Evolutionary conservation across 768 basidiomycete genomes (phyloP), one percentile per base, ranked within the genome.

Genomic region (Psilocybe subaeruginosa): DNA sequence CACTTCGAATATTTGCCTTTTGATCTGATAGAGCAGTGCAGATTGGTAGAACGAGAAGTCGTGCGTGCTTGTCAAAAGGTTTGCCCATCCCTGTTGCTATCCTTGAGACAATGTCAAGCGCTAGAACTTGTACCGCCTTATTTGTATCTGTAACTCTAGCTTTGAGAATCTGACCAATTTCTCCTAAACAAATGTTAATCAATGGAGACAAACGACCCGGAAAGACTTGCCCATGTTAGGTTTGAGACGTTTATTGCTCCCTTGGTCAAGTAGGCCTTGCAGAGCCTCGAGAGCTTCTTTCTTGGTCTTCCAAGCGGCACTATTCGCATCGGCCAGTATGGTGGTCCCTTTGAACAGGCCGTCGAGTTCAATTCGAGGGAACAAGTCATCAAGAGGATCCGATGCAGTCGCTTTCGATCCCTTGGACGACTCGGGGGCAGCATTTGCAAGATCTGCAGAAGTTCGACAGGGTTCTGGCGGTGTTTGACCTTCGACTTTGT

Each of bases 81-180:
- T 91, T 94, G 45, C 95, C 95, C 94, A 99, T 99, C 2, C 95
- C 96, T 2, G 82, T 86, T 6, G 97, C 95, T 64, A 99, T 88
- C 33, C 93, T 91, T 37, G 89, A 83, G 56, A 99, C 88, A 58
- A 97, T 90, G 70, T 97, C 95, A 19, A 99, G 84, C 23, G 97
- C 92, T 49, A 97, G 82, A 12, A 82, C 78, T 73, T 99, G 97
- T 35, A 99, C 96, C 8, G 92, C 87, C 71, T 99, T 94, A 78
- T 99, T 99, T 48, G 92, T 90, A 73, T 99, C 97, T 14, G 84
- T 85, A 27, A 98, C 85, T 65, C 97, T 86, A 11, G 87, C 86
- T 74, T 98, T 99, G 61, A 99, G 79, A 3, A 94, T 86, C 67
- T 88, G 88, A 0, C 88, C 91, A 60, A 99, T 94, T 68, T 99